These are phyloP conservation scores for Atkinsonella hypoxylon DNA, from an alignment of 2,329 filamentous ascomycete species.

Conservation along the genomic window DNA sequence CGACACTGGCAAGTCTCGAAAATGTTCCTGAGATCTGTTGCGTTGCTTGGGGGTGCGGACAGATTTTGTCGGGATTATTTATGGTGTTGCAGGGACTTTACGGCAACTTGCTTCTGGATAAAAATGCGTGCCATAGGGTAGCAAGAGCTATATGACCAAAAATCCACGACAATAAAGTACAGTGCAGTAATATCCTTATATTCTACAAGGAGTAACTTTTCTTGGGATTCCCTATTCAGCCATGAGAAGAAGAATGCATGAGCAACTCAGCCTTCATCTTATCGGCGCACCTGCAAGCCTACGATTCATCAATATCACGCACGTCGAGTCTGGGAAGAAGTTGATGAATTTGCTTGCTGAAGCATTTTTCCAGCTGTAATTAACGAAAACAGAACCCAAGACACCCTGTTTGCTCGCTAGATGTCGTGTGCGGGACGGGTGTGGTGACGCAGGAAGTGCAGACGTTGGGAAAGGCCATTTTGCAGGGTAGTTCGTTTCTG, in stretches of 20 bases:
- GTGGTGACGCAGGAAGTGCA: conserved; percentile 35
- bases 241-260: conserved; percentile 1
- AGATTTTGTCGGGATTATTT: not conserved
- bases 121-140: too few relatives aligned
- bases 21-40: not conserved
- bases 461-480: conserved; percentile 23
- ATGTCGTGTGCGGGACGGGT: conserved; percentile 42
- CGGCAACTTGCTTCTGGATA: conserved; percentile 9
- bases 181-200: too few relatives aligned
- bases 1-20: not conserved
- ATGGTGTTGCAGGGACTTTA: conserved; percentile 13
- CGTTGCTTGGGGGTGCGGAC: not conserved
- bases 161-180: too few relatives aligned
- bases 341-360: conserved; percentile 11
- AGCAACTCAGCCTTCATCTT: conserved; percentile 6
- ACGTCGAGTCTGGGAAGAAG: conserved; percentile 7
- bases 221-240: too few relatives aligned
- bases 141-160: too few relatives aligned
- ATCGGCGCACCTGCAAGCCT: conserved; percentile 4
- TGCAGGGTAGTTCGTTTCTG: conserved; percentile 32
- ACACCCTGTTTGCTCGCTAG: conserved; percentile 30
- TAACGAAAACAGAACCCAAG: conserved; percentile 6
- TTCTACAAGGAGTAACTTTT: too few relatives aligned
- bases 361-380: conserved; percentile 16
- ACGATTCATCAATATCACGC: not conserved